Conservation (phyloP, 108 stramenopile species). For the Epithemia pelagica region DNA sequence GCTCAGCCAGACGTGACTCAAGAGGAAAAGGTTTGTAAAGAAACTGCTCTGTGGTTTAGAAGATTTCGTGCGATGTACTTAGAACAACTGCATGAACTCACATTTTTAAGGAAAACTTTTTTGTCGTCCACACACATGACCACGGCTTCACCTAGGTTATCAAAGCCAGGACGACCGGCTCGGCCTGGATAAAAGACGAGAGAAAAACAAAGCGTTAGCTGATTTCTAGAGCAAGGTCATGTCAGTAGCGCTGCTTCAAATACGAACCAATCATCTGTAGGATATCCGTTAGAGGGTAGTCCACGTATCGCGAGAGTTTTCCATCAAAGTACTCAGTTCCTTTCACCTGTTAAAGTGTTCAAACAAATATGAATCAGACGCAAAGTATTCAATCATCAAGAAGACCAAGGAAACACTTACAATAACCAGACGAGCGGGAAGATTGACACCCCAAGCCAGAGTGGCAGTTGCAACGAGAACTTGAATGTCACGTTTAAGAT, state of each 20-base stretch:
- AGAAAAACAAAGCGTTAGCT: neutral
- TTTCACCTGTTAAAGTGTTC: conserved; percentile 48
- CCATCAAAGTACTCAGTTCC: conserved; percentile 99
- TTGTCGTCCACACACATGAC: conserved; percentile 93
- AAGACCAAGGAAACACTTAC: conserved; percentile 1
- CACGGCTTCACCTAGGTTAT: conserved; percentile 85
- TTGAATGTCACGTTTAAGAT: conserved; percentile 85
- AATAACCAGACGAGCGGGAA: conserved; percentile 64
- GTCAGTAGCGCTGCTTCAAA: conserved; percentile 68
- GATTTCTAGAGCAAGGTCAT: neutral
- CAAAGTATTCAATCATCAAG: neutral
- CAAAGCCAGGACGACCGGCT: conserved; percentile 93
- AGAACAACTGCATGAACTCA: neutral
- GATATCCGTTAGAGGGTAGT: conserved; percentile 98
- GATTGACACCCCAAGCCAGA: conserved; percentile 96
- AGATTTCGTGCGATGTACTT: neutral
- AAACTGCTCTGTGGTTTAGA: conserved; percentile 56
- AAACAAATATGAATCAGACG: conserved; percentile 80
- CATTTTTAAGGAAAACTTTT: conserved; percentile 91
- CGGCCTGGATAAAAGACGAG: neutral
- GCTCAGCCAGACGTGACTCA: conserved; percentile 83
- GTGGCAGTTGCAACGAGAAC: conserved; percentile 90
- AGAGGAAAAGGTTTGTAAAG: conserved; percentile 99
- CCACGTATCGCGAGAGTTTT: conserved; percentile 87
- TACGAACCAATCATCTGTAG: conserved; percentile 99